These are phyloP conservation scores for Sphagnum tenellum DNA, from an alignment of 225 moss, liverwort and hornwort species.

Conservation along the genomic window DNA sequence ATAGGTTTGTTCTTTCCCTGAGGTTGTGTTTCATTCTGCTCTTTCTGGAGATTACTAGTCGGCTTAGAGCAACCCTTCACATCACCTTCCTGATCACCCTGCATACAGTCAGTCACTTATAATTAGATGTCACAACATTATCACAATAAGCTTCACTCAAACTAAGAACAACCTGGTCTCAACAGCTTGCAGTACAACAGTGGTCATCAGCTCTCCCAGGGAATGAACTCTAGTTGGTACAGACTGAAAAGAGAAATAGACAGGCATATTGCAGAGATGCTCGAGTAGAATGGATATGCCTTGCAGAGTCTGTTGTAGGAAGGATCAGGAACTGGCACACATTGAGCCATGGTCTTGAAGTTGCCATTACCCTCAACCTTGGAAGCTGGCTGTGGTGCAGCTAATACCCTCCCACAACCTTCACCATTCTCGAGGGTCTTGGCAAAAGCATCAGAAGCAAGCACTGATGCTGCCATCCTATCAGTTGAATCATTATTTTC, in stretches of 20 bases:
- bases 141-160: background rate
- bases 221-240: background rate
- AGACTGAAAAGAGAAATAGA: constrained; percentile 7
- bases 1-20: constrained; percentile 25
- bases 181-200: background rate
- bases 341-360: constrained; percentile 8
- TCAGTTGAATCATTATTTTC: constrained; percentile 7
- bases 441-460: constrained; percentile 1
- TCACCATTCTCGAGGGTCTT: background rate
- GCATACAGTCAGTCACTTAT: constrained; percentile 1
- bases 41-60: constrained; percentile 26
- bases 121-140: background rate
- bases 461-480: background rate
- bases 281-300: constrained; percentile 43
- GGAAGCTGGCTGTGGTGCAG: too few species aligned
- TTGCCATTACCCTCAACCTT: too few species aligned
- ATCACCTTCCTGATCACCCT: constrained; percentile 53
- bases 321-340: constrained; percentile 17
- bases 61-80: constrained; percentile 18
- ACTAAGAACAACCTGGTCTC: background rate
- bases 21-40: constrained; percentile 27
- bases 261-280: constrained; percentile 49
- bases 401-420: too few species aligned
- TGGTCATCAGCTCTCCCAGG: background rate
- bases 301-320: constrained; percentile 26